Base-by-base conservation (phyloP, 495 filamentous ascomycete species). In the Lepraria neglecta region DNA sequence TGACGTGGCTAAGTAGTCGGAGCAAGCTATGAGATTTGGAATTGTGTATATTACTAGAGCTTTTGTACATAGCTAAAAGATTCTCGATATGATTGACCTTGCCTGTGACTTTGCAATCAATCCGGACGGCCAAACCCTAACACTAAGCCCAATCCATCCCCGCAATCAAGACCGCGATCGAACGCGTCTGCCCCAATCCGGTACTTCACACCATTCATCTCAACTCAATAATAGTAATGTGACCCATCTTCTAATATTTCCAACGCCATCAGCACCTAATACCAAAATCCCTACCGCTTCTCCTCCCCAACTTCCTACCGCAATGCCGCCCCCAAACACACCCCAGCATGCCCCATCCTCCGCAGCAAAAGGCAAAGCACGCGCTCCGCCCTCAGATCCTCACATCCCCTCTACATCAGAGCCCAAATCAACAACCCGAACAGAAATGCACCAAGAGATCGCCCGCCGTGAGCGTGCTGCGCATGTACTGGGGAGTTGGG, bases 401-500 rank as follows among this genome's bases (percentile, higher is more conserved):
- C 42, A 28, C 15, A 0, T 7, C 21, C 40, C 35, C 59, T 5
- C 35, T 6, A 28, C 50, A 15, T 17, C 15, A 3, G 50, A n/a
- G 9, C 44, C 15, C 19, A 38, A 48, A 40, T 51, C n/a, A 24
- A 17, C 46, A 28, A 15, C 47, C 33, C 57, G 46, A 33, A n/a
- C n/a, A 5, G 21, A 65, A 43, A 60, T 65, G 63, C 46, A 47
- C 3, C 24, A 65, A 48, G 50, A 60, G 10, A 3, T 27, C 3
- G 52, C 65, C 3, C 17, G 15, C 4, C 59, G 66, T 6, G 61
- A 68, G 42, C 38, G 53, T 2, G 47, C 43, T 1, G 59, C 56
- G 7, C 15, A 40, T 12, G 35, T 65, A 10, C 15, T 68, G 43
- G 59, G 66, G 10, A 56, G 58, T 44, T 68, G 60, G 60, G 66